These are phyloP conservation scores for Martiniozyma asiatica DNA, from an alignment of 1,139 yeast genomes.

Conservation along the genomic window DNA sequence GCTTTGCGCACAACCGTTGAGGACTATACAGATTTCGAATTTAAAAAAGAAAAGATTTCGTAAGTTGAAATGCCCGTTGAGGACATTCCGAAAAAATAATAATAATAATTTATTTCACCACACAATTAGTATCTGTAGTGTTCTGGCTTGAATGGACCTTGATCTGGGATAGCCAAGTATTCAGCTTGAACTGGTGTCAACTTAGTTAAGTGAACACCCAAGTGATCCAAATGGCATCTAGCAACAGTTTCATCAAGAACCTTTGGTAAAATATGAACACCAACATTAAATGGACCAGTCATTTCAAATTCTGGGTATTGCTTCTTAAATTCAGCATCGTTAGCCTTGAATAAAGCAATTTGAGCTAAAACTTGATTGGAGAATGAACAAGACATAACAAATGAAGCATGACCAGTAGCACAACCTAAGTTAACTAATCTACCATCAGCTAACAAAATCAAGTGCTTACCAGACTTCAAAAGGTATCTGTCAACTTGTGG, in stretches of 20 bases:
- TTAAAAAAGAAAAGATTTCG: too few relatives aligned
- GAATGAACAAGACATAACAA: conserved; percentile 99
- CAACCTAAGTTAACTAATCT: conserved; percentile 99
- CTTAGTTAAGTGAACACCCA: conserved; percentile 79
- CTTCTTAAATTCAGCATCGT: conserved; percentile 70
- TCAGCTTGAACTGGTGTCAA: conserved; percentile 81
- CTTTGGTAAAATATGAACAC: conserved; percentile 97
- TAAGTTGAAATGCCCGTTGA: too few relatives aligned
- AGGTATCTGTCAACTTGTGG: conserved; percentile 99
- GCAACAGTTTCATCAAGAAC: conserved; percentile 98
- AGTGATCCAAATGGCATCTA: conserved; percentile 90
- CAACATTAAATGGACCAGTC: conserved; percentile 82
- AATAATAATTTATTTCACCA: too few relatives aligned
- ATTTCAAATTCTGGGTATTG: conserved; percentile 83
- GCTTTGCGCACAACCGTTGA: too few relatives aligned
- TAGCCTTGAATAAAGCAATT: conserved; percentile 92
- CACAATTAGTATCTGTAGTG: conserved; percentile 98
- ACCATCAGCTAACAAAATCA: conserved; percentile 97
- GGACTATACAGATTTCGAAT: too few relatives aligned
- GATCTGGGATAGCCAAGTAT: conserved; percentile 83
- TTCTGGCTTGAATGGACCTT: conserved; percentile 98
- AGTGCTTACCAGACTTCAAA: conserved; percentile 82
- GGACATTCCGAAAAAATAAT: too few relatives aligned
- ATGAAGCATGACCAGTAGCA: conserved; percentile 99
- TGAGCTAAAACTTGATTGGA: conserved; percentile 99